Evolutionary conservation across 169 alveolate genomes (phyloP).

Genomic region (Besnoitia besnoiti): DNA sequence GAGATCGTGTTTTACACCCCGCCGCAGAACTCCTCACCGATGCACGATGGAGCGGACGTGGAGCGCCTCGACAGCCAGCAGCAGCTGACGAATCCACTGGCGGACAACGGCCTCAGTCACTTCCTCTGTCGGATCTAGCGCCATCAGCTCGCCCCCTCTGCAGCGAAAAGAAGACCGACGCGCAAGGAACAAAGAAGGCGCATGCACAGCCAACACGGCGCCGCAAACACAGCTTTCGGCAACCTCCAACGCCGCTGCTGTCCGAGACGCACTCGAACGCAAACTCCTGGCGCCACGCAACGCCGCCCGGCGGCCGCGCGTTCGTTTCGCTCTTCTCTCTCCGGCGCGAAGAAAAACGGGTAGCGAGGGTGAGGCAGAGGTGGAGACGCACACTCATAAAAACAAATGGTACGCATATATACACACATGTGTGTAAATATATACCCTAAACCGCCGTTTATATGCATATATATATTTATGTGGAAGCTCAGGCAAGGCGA

Average conservation of each 20-base stretch:
- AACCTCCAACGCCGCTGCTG: no score
- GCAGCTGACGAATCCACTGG: constrained; percentile 28
- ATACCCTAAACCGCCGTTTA: background rate
- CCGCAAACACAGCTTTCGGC: no score
- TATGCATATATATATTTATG: background rate
- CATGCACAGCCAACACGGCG: no score
- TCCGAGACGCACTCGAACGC: no score
- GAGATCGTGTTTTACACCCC: no score
- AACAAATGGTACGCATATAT: background rate
- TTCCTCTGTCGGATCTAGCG: background rate
- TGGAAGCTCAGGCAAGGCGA: no score
- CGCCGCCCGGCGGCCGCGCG: no score
- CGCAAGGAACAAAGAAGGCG: no score
- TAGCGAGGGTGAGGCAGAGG: background rate
- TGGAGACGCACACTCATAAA: background rate
- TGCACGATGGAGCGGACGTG: constrained; percentile 26
- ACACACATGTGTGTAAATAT: background rate
- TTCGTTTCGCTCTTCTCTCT: no score
- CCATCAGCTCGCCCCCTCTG: constrained; percentile 36
- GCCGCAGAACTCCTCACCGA: background rate
- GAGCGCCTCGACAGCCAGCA: constrained; percentile 26
- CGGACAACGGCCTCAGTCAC: constrained; percentile 14
- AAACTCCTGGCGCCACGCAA: background rate
- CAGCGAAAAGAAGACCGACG: background rate
- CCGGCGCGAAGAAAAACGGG: background rate